Conservation (phyloP, 371 early-diverging fungal species). For the Gilbertella persicaria region DNA sequence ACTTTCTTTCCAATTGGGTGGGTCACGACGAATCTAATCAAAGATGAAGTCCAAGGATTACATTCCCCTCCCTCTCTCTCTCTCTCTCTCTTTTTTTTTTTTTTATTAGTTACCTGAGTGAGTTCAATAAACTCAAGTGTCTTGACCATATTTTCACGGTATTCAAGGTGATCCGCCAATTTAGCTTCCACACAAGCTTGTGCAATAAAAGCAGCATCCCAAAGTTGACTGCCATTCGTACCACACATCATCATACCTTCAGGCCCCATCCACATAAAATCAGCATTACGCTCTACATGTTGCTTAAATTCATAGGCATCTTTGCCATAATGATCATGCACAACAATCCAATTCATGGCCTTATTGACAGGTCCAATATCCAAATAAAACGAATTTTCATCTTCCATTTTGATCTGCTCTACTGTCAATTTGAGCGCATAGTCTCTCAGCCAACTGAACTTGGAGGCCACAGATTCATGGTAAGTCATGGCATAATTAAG, state of each 20-base stretch:
- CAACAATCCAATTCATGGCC: conserved; percentile 86
- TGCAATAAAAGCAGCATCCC: conserved; percentile 92
- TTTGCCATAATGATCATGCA: conserved; percentile 85
- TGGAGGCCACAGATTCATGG: conserved; percentile 64
- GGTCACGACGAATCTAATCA: conserved; percentile 70
- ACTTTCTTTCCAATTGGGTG: conserved; percentile 63
- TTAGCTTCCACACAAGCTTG: conserved; percentile 72
- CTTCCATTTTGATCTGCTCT: conserved; percentile 84
- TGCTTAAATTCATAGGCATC: conserved; percentile 77
- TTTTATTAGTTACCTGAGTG: conserved; percentile 60
- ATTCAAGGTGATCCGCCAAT: conserved; percentile 69
- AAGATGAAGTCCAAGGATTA: neutral
- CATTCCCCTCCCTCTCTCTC: neutral
- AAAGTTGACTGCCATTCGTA: conserved; percentile 97
- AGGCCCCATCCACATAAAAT: conserved; percentile 88
- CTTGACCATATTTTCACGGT: conserved; percentile 66
- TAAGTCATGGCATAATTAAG: conserved; percentile 65
- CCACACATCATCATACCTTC: conserved; percentile 96
- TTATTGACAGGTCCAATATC: conserved; percentile 96
- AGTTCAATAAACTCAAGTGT: conserved; percentile 85
- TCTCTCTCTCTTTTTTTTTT: neutral
- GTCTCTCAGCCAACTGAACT: conserved; percentile 60
- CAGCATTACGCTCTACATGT: conserved; percentile 74
- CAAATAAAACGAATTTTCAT: conserved; percentile 86
- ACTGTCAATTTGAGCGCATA: conserved; percentile 76